Base-by-base conservation (phyloP, 2,329 filamentous ascomycete species). In the Botrytis fragariae region DNA sequence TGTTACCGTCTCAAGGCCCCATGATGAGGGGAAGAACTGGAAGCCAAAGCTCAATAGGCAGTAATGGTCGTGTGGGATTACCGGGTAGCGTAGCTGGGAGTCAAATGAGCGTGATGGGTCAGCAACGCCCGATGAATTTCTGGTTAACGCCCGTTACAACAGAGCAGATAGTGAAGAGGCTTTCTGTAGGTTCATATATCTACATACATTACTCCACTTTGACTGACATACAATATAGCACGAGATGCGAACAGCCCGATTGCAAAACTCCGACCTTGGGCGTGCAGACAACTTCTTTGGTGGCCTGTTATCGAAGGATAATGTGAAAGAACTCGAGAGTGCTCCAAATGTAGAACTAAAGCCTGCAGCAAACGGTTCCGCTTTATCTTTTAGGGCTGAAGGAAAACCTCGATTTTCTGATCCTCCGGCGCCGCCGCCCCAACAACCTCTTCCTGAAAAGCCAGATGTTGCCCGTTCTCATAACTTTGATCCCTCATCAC, bases 361-460 rank as follows among this genome's bases (percentile, higher is more conserved):
- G 72, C 80, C 82, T 20, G 81, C 83, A 74, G 76, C 84, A n/a
- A 86, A 85, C 74, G 84, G 84, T 65, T 81, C 82, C 45, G 82
- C 82, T 14, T 84, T 85, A 76, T 82, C 84, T 73, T 83, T 85
- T 64, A 91, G 93, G 77, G 84, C 90, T 32, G 94, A 97, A 79
- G 85, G 91, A 59, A 95, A 96, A 79, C 89, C 93, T 7, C 89
- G 94, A 70, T 98, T 98, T 81, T 96, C 93, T 1, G 95, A 98
- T 73, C 95, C 95, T 69, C 95, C 95, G 6, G 95, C 95, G 35
- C 95, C 95, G 12, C 95, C 95, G 39, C 95, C 95, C 42, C 94
- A 97, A 78, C 95, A 97, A 78, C 95, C 95, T 22, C 85, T 98
- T 9, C 95, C 95, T 1, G 95, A 98, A 81, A 98, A 98, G 81